phyloP scores from a whole-genome alignment of 495 filamentous ascomycete species.

The Hyaloscypha finlandica region DNA sequence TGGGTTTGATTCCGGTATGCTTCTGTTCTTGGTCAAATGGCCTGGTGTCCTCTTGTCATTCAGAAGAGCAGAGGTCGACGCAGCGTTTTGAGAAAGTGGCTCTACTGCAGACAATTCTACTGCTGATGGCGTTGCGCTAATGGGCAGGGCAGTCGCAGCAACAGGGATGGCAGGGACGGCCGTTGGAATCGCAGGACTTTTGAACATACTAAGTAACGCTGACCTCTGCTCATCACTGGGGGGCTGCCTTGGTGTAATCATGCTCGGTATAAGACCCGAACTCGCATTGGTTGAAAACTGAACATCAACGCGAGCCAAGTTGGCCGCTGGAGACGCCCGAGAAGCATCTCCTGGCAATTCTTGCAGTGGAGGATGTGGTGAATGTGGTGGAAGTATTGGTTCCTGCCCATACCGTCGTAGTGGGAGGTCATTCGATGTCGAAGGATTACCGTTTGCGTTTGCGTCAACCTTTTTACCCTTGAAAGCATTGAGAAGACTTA shows the following conservation, averaged over 20 bases:
- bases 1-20: slow-evolving; percentile 30
- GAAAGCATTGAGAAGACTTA: slow-evolving; percentile 65
- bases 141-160: slow-evolving; percentile 26
- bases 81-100: slow-evolving; percentile 27
- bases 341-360: slow-evolving; percentile 27
- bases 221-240: slow-evolving; percentile 47
- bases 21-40: neutral
- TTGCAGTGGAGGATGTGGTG: slow-evolving; percentile 15
- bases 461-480: slow-evolving; percentile 41
- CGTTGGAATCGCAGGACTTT: slow-evolving; percentile 34
- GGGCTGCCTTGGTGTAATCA: slow-evolving; percentile 21
- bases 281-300: slow-evolving; percentile 27
- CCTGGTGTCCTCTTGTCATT: slow-evolving; percentile 21
- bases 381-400: slow-evolving; percentile 7
- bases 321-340: neutral
- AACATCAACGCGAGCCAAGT: neutral
- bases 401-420: slow-evolving; percentile 17
- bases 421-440: slow-evolving; percentile 12
- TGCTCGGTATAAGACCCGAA: slow-evolving; percentile 25
- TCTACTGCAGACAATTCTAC: slow-evolving; percentile 30
- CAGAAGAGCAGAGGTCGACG: slow-evolving; percentile 20
- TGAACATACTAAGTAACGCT: slow-evolving; percentile 51
- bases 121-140: slow-evolving; percentile 27
- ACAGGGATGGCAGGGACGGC: slow-evolving; percentile 19
- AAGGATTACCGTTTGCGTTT: slow-evolving; percentile 7